Base-by-base conservation (phyloP, 192 early-diverging fungal genomes). In the Entomortierella beljakovae region DNA sequence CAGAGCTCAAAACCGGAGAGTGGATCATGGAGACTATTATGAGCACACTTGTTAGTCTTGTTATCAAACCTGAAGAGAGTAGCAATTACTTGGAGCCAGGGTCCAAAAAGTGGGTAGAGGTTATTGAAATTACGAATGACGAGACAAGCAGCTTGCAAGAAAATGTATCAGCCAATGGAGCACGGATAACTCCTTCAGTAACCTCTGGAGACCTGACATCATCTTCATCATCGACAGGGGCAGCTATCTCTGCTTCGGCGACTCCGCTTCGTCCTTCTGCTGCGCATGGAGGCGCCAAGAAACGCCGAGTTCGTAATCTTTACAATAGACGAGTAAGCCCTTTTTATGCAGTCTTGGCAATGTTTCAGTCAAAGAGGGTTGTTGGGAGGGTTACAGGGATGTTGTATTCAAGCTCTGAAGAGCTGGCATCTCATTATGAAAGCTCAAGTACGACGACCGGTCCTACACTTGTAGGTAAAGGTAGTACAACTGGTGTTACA, bases 261-360 rank as follows among this genome's bases (percentile, higher is more conserved):
- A 7, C 61, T 0, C 2, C 61, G 13, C 2, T 26, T 37, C 61
- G 61, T 1, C 13, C 61, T 1, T 64, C 61, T 26, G 48, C 50
- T 23, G 61, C 61, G 1, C 13, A 49, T 25, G 64, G 64, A 38
- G 43, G 48, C 29, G 54, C 33, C 60, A 77, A 64, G 55, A 77
- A 64, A 25, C 52, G 66, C 1, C 57, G 64, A 6, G 42, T 66
- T 11, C 61, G 74, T 11, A 77, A 55, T 25, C 53, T 77, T 29
- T 77, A 77, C 55, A 77, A 77, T 22, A 42, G 74, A 10, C 74
- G 74, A 8, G 74, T 77, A 43, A 77, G 74, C 52, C 74, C 74
- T 5, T 77, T 77, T 35, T 77, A 77, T 56, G 65, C 74, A 2
- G 61, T 60, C 13, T 43, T 77, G 25, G 53, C 66, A 6, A 68